Evolutionary conservation across 2,329 filamentous ascomycete genomes (phyloP).

Genomic region (Aspergillus pseudoglaucus): DNA sequence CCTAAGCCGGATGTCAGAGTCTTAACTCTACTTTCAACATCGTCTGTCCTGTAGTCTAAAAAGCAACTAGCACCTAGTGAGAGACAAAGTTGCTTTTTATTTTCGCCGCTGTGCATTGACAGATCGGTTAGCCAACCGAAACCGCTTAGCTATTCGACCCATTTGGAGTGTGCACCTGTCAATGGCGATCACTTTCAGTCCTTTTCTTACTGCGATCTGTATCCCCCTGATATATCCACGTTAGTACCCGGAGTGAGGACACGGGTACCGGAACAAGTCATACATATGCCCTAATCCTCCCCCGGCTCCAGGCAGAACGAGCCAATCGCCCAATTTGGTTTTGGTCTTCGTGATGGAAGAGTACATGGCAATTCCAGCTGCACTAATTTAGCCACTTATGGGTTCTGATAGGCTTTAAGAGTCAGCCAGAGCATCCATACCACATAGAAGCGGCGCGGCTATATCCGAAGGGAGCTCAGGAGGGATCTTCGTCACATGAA

Average conservation of each 20-base stretch:
- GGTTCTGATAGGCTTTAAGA: not conserved
- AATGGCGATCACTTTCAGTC: conserved; percentile 32
- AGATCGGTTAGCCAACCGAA: not conserved
- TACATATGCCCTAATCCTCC: conserved; percentile 37
- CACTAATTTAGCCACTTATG: not conserved
- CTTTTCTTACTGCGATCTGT: conserved; percentile 31
- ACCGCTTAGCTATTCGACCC: not conserved
- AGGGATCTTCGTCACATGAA: conserved; percentile 32
- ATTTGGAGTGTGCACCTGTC: conserved; percentile 21
- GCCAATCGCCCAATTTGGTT: conserved; percentile 27
- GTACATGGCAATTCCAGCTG: conserved; percentile 35
- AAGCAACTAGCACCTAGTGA: conserved; percentile 28
- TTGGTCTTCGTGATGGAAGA: conserved; percentile 34
- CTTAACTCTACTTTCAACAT: conserved; percentile 35
- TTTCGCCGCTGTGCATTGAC: conserved; percentile 20
- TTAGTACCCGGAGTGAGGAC: not conserved
- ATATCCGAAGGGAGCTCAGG: conserved; percentile 23
- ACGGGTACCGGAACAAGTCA: not conserved
- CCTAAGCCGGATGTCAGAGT: conserved; percentile 37
- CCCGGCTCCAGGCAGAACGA: conserved; percentile 31
- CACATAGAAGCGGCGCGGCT: conserved; percentile 33
- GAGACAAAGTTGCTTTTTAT: conserved; percentile 28
- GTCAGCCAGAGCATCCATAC: conserved; percentile 13
- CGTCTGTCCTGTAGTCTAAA: conserved; percentile 29
- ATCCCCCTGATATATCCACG: conserved; percentile 21